phyloP scores from a whole-genome alignment of 73 alveolate genomes.

The Blepharisma stoltei region DNA sequence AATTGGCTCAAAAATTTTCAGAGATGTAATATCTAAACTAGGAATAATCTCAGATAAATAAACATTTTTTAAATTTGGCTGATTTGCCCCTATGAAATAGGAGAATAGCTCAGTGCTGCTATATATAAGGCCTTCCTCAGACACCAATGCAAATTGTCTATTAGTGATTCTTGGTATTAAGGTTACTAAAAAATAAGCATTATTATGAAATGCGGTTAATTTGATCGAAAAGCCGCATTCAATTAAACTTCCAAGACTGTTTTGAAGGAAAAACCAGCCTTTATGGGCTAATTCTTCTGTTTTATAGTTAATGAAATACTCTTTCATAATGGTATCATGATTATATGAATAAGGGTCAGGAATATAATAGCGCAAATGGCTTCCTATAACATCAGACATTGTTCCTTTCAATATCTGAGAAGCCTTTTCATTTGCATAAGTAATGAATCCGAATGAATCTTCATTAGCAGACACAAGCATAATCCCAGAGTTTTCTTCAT shows the following conservation, averaged over 20 bases:
- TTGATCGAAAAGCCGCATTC: not conserved
- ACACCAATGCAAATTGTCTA: not conserved
- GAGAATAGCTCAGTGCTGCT: not conserved
- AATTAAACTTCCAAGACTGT: not conserved
- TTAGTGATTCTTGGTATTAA: not conserved
- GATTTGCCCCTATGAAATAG: too few species aligned
- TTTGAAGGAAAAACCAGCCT: not conserved
- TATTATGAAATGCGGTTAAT: not conserved
- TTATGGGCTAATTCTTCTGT: not conserved
- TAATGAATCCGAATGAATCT: not conserved
- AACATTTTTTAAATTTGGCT: too few species aligned
- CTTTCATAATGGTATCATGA: not conserved
- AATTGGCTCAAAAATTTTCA: too few species aligned
- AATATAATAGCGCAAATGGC: not conserved
- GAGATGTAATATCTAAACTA: too few species aligned
- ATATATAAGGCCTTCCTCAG: not conserved
- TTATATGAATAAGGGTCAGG: not conserved
- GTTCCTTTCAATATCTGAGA: constrained; percentile 4
- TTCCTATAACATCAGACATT: not conserved
- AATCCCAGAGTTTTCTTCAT: constrained; percentile 11
- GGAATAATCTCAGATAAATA: too few species aligned
- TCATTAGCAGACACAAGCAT: constrained; percentile 4
- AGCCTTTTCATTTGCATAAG: constrained; percentile 5
- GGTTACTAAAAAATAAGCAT: not conserved
- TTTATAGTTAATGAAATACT: not conserved